Evolutionary conservation across 345 rosid species (phyloP).

Genomic region (Arabidopsis thaliana): TAIR10.1 NC_003076.8:23036501-23037000

Average conservation of each 20-base stretch:
- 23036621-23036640: constrained; percentile 16
- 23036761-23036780: not conserved
- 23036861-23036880: not conserved
- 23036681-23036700: constrained; percentile 9
- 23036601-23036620: constrained; percentile 10
- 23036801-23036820: not conserved
- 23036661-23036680: constrained; percentile 12
- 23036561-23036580: not conserved
- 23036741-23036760: not conserved
- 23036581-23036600: constrained; percentile 15
- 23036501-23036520: constrained; percentile 4
- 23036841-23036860: not conserved
- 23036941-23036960: not conserved
- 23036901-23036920: too few relatives aligned
- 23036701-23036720: not conserved
- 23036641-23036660: not conserved
- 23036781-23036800: not conserved
- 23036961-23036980: not conserved
- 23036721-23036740: not conserved
- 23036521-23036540: constrained; percentile 38
- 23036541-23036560: constrained; percentile 27
- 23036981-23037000: not conserved
- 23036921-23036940: not conserved
- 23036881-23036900: not conserved
- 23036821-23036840: not conserved